Conservation (phyloP, 2,329 filamentous ascomycete species). For the Ceratocystiopsis minuta region DNA sequence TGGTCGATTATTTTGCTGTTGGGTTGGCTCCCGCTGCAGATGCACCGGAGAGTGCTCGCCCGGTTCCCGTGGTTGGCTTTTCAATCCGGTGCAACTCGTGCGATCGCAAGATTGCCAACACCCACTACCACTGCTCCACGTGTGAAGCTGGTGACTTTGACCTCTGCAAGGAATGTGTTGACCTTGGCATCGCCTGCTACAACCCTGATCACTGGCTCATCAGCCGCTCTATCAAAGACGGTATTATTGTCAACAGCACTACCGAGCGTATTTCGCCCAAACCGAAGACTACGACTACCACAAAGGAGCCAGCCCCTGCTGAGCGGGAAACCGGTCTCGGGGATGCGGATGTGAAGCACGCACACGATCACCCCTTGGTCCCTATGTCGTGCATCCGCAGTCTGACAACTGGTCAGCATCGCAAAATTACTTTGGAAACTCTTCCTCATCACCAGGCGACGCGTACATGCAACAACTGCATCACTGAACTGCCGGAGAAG, state of each 20-base stretch:
- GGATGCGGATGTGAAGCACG: too few relatives aligned
- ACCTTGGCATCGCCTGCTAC: constrained; percentile 57
- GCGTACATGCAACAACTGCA: constrained; percentile 53
- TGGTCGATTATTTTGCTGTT: too few relatives aligned
- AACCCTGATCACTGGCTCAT: constrained; percentile 81
- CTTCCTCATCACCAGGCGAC: constrained; percentile 34
- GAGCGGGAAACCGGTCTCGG: too few relatives aligned
- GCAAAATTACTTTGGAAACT: constrained; percentile 71
- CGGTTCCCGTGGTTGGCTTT: constrained; percentile 24
- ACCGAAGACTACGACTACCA: constrained; percentile 10
- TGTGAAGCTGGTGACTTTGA: constrained; percentile 93
- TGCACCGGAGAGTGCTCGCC: too few relatives aligned
- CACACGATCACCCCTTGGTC: too few relatives aligned
- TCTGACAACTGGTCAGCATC: too few relatives aligned
- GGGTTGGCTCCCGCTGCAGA: too few relatives aligned
- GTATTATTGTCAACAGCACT: constrained; percentile 64
- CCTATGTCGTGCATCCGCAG: too few relatives aligned
- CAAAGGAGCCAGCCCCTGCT: too few relatives aligned
- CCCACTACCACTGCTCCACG: constrained; percentile 86
- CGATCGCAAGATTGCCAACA: constrained; percentile 55
- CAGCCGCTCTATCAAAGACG: constrained; percentile 67
- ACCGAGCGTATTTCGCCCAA: constrained; percentile 65
- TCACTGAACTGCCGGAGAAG: constrained; percentile 52
- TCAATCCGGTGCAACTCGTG: constrained; percentile 92
- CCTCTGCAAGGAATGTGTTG: constrained; percentile 66